A percentile compares a stretch with the other conserved stretches of the same genome.
Conservation (phyloP, 1,139 yeast genomes). For the Zygoascus hellenicus region DNA sequence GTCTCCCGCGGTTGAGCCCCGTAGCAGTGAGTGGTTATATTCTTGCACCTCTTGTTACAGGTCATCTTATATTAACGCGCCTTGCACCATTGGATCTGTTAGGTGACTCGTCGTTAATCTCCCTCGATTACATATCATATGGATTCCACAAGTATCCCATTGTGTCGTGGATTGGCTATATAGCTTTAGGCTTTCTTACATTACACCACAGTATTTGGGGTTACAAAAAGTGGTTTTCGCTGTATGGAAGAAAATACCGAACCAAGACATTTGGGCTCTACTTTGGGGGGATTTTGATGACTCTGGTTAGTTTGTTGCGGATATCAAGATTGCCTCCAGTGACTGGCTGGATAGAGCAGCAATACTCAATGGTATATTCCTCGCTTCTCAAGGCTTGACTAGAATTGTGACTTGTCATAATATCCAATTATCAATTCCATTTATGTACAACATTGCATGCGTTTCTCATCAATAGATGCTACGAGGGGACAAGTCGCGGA, state of each 20-base stretch:
- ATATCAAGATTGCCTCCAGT: slow-evolving; percentile 18
- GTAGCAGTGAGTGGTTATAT: slow-evolving; percentile 56
- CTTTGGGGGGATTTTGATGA: slow-evolving; percentile 12
- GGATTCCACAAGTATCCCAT: slow-evolving; percentile 30
- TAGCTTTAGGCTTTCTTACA: slow-evolving; percentile 28
- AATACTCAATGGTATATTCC: slow-evolving; percentile 17
- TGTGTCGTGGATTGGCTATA: slow-evolving; percentile 28
- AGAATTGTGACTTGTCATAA: no score
- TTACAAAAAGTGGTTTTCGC: slow-evolving; percentile 33
- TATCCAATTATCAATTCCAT: no score
- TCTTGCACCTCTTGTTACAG: slow-evolving; percentile 41
- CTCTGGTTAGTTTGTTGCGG: slow-evolving; percentile 17
- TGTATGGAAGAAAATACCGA: slow-evolving; percentile 16
- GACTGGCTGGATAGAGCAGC: slow-evolving; percentile 23
- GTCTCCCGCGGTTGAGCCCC: slow-evolving; percentile 40
- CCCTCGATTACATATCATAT: slow-evolving; percentile 49
- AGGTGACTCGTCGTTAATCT: slow-evolving; percentile 60
- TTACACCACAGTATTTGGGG: slow-evolving; percentile 43
- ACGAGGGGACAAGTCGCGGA: not conserved
- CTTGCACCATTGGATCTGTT: slow-evolving; percentile 47
- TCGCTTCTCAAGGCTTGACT: no score
- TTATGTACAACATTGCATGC: no score
- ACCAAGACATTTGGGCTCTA: slow-evolving; percentile 12
- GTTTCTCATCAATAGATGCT: no score
- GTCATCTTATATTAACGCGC: slow-evolving; percentile 48